Evolutionary conservation across 1,284 basidiomycete genomes (phyloP).

Genomic region (Melampsora occidentalis): DNA sequence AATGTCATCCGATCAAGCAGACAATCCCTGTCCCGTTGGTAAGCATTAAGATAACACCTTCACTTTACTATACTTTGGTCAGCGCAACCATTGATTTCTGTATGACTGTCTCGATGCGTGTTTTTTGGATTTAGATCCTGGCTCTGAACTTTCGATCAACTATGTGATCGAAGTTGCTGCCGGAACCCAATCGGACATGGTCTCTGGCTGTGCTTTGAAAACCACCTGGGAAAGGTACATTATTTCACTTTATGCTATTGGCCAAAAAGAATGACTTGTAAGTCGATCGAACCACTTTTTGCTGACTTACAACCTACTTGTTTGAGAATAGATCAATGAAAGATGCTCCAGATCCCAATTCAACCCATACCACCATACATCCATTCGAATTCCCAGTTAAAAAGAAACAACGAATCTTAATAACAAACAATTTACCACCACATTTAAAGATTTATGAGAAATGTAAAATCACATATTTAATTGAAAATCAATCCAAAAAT

Average conservation of each 20-base stretch:
- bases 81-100: neutral
- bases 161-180: slow-evolving; percentile 28
- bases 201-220: slow-evolving; percentile 13
- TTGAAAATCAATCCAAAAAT: neutral
- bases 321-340: no score
- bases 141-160: slow-evolving; percentile 12
- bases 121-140: slow-evolving; percentile 10
- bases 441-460: neutral
- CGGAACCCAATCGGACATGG: neutral
- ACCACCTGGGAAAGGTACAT: slow-evolving; percentile 32
- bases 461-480: neutral
- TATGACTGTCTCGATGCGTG: neutral
- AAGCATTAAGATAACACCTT: slow-evolving; percentile 9
- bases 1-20: neutral
- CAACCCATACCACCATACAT: neutral
- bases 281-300: no score
- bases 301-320: no score
- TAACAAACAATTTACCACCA: neutral
- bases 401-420: neutral
- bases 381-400: neutral
- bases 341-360: neutral
- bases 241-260: neutral
- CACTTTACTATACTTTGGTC: neutral
- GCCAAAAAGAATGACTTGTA: no score
- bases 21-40: neutral